Evolutionary conservation across 1,284 basidiomycete species (phyloP), one percentile per base, ranked within the genome.

Genomic region (Sporisorium scitamineum): DNA sequence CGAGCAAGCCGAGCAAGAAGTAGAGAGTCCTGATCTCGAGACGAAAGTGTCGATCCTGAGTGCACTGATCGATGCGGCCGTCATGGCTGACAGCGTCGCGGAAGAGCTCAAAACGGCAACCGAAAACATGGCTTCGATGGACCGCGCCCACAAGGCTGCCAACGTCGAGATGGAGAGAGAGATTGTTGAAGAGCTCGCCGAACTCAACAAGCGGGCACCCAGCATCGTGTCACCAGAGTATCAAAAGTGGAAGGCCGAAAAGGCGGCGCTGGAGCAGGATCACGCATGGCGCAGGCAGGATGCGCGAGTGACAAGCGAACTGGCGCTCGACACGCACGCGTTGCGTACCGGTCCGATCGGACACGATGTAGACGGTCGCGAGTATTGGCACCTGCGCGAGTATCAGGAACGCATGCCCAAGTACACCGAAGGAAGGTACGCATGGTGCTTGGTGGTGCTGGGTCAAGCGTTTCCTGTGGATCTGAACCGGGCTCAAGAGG

Each of bases 301-400:
- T 31, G 59, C 62, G 13, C 26, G 61, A 3, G 74, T 76, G 22
- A 51, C 37, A 3, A 8, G n/a, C 20, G 65, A 72, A 27, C 34
- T 76, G 31, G 58, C 61, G 5, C 48, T 69, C 31, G 69, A 76
- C 44, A 63, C 65, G 54, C 74, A 76, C 48, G 69, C 74, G 2
- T 29, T 79, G 32, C 62, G 79, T 5, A 78, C 70, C 6, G 79
- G 79, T 20, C 68, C 79, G 3, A 11, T 80, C 5, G 79, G 79
- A 31, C 18, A 27, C 26, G 79, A 80, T 50, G 67, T 56, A 8
- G 79, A 80, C 45, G 79, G 79, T 6, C 62, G 75, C 26, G 77
- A 71, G 54, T 80, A 77, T 32, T 80, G 79, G 79, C 77, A 80
- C 32, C 50, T 80, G 48, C 58, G 78, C 24, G 79, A 80, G 54